phyloP scores from a whole-genome alignment of 495 filamentous ascomycete genomes.

The Glonium stellatum region DNA sequence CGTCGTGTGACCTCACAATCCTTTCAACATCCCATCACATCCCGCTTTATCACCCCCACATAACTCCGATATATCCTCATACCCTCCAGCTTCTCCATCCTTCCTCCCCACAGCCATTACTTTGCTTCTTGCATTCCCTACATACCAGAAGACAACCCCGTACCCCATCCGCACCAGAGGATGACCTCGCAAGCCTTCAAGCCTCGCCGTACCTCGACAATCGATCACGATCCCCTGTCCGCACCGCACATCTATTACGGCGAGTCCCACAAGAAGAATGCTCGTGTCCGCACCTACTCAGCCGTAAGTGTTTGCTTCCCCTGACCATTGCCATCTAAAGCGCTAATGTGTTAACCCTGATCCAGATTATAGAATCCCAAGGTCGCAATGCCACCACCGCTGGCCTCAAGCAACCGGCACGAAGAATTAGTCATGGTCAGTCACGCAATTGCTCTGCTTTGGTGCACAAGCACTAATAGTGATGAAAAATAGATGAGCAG shows the following conservation, averaged over 20 bases:
- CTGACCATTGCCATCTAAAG: background rate
- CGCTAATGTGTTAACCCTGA: background rate
- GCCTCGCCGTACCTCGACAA: conserved; percentile 25
- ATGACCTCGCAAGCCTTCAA: conserved; percentile 30
- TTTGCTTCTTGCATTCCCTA: background rate
- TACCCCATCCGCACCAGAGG: conserved; percentile 13
- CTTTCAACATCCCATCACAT: background rate
- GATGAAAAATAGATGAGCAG: conserved; percentile 42
- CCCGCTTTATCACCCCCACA: background rate
- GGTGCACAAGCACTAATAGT: background rate
- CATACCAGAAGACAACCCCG: background rate
- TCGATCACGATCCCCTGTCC: conserved; percentile 40
- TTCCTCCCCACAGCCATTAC: background rate
- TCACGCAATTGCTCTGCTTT: background rate
- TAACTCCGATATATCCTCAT: conserved; percentile 3
- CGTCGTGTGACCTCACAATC: conserved; percentile 3
- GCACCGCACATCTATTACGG: conserved; percentile 45
- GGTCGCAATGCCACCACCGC: conserved; percentile 8
- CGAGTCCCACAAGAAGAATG: conserved; percentile 36
- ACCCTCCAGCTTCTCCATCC: background rate
- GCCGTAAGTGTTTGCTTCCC: conserved; percentile 29
- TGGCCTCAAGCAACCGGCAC: conserved; percentile 8
- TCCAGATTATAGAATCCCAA: conserved; percentile 22
- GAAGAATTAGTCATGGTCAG: conserved; percentile 29
- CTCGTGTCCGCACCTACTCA: conserved; percentile 41